Percentiles rank a stretch among this genome's conserved stretches.
Evolutionary conservation across 2,329 filamentous ascomycete genomes (phyloP).

Genomic region (Fusarium sambucinum): DNA sequence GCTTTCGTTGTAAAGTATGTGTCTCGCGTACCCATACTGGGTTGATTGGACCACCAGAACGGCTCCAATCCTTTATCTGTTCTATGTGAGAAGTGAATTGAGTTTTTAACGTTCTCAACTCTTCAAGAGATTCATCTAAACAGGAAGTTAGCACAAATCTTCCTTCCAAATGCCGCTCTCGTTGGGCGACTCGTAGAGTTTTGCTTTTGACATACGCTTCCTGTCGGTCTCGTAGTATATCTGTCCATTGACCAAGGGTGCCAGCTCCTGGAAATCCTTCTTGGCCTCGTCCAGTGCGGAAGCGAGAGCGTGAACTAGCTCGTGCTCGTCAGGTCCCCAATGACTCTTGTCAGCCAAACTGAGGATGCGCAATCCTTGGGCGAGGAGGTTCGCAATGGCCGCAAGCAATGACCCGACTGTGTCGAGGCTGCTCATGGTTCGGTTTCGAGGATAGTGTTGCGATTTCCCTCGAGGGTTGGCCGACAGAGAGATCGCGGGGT

Average conservation of each 20-base stretch:
- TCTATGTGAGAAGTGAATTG: conserved; percentile 63
- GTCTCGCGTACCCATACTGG: conserved; percentile 68
- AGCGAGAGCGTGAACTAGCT: conserved; percentile 68
- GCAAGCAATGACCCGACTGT: conserved; percentile 70
- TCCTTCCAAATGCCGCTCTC: background rate
- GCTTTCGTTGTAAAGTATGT: conserved; percentile 59
- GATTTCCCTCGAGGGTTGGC: conserved; percentile 21
- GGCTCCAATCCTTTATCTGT: conserved; percentile 67
- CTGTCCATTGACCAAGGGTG: conserved; percentile 66
- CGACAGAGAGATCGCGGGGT: conserved; percentile 30
- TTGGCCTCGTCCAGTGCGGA: conserved; percentile 69
- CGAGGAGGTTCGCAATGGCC: conserved; percentile 66
- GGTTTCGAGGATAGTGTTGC: conserved; percentile 29
- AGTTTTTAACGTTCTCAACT: conserved; percentile 60
- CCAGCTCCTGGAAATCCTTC: conserved; percentile 70
- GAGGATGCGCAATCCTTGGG: conserved; percentile 66
- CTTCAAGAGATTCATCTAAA: conserved; percentile 65
- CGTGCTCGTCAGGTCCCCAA: conserved; percentile 70
- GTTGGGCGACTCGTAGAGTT: background rate
- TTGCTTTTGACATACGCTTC: conserved; percentile 54
- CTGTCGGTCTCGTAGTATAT: conserved; percentile 70
- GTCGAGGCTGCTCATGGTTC: conserved; percentile 58
- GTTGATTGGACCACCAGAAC: conserved; percentile 66
- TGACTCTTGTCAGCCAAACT: conserved; percentile 68
- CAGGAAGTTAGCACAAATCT: conserved; percentile 13